A percentile compares a stretch with the other conserved stretches of the same genome.
Evolutionary conservation across 305 asterid genomes (phyloP).

Genomic region (Rubia balearica): DNA sequence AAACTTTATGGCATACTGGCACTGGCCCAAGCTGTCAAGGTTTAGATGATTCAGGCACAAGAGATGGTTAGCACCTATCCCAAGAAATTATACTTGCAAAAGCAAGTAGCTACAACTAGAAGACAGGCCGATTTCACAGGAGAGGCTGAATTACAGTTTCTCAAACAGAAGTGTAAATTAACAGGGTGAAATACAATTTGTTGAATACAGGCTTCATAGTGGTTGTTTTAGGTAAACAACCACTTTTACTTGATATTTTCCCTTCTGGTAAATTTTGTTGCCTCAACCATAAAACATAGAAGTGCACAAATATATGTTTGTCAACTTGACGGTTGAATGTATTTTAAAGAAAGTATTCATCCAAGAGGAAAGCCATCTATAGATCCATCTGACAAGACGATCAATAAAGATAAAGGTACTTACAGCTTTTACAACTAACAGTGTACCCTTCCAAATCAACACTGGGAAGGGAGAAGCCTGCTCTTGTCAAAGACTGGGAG

Average conservation of each 20-base stretch:
- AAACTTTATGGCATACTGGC: too few relatives aligned
- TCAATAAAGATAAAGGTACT: conserved; percentile 18
- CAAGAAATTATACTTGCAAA: neutral
- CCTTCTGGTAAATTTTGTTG: neutral
- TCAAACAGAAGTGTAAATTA: neutral
- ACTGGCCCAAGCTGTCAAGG: neutral
- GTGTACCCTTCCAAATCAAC: conserved; percentile 88
- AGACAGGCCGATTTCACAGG: neutral
- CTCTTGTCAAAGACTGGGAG: conserved; percentile 92
- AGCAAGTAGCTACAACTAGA: neutral
- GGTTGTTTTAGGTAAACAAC: neutral
- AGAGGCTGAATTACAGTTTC: neutral
- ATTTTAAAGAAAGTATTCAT: neutral
- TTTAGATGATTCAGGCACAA: neutral
- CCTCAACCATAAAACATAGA: neutral
- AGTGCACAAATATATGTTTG: neutral
- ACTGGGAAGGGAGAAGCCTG: conserved; percentile 86
- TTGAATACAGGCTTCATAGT: neutral
- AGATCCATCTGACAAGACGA: conserved; percentile 10
- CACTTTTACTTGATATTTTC: neutral
- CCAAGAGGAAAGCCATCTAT: neutral
- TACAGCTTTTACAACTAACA: conserved; percentile 71
- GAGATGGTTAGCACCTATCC: neutral
- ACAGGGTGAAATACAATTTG: neutral
- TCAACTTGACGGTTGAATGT: neutral